Evolutionary conservation across 2,329 filamentous ascomycete species (phyloP).

Genomic region (Neonectria hederae): DNA sequence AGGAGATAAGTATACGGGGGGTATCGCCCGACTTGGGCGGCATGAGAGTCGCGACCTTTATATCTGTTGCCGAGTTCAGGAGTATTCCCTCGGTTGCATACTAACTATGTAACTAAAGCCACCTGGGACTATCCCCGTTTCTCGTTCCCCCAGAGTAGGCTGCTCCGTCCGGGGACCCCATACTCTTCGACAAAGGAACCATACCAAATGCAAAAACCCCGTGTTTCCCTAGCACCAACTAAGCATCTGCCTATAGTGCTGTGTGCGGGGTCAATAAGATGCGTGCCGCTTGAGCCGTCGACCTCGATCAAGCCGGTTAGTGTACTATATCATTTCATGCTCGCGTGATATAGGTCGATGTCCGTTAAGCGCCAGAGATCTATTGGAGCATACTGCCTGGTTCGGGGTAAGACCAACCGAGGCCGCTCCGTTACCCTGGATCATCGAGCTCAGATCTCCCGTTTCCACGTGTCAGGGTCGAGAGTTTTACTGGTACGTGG

Average conservation of each 20-base stretch:
- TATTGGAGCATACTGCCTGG: constrained; percentile 14
- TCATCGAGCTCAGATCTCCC: neutral
- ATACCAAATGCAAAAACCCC: neutral
- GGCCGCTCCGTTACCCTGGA: neutral
- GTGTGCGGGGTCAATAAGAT: neutral
- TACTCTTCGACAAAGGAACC: neutral
- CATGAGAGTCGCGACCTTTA: neutral
- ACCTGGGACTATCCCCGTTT: neutral
- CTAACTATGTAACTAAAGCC: neutral
- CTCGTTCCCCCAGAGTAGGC: neutral
- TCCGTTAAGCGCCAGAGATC: constrained; percentile 8
- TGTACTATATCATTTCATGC: neutral
- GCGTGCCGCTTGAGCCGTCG: neutral
- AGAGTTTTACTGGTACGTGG: neutral
- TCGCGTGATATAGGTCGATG: neutral
- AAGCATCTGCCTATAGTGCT: no score
- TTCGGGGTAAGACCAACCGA: constrained; percentile 13
- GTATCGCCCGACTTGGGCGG: neutral
- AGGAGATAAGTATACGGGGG: neutral
- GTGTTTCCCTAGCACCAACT: neutral
- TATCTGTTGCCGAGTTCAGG: neutral
- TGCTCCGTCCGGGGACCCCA: neutral
- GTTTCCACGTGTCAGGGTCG: neutral
- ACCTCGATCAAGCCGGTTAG: neutral
- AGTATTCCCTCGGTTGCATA: neutral